Conservation (phyloP, 2,329 filamentous ascomycete genomes). For the Calonectria fujianensis region DNA sequence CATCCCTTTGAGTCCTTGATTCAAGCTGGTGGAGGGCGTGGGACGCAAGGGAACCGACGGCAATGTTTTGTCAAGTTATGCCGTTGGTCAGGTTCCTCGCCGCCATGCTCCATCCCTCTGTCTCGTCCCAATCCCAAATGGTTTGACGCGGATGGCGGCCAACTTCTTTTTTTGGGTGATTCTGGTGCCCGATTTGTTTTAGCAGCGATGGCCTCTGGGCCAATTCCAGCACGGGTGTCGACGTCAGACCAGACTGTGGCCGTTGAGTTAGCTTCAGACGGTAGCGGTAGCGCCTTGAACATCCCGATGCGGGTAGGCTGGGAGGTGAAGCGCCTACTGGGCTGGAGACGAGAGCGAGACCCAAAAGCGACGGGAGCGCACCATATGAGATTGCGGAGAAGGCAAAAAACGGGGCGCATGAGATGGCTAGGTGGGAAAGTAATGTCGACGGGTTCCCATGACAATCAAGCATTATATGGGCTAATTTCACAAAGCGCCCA, state of each 20-base stretch:
- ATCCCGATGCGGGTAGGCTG: not conserved
- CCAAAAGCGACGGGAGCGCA: conserved; percentile 21
- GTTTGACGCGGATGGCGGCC: conserved; percentile 31
- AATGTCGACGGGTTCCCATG: conserved; percentile 25
- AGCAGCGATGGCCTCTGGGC: conserved; percentile 27
- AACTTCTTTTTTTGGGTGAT: conserved; percentile 26
- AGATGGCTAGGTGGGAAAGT: conserved; percentile 6
- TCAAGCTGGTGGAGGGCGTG: conserved; percentile 7
- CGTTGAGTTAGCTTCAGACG: conserved; percentile 38
- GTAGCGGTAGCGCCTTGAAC: conserved; percentile 25
- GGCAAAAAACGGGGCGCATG: conserved; percentile 33
- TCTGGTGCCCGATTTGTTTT: conserved; percentile 34
- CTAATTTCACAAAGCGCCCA: conserved; percentile 37
- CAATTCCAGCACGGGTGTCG: conserved; percentile 30
- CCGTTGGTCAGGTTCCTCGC: conserved; percentile 12
- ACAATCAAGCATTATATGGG: conserved; percentile 34
- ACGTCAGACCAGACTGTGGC: conserved; percentile 34
- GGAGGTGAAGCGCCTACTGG: conserved; percentile 14
- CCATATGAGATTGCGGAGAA: conserved; percentile 36
- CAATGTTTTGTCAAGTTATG: not conserved
- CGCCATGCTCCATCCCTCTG: conserved; percentile 14
- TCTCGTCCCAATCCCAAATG: conserved; percentile 21
- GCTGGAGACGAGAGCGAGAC: not conserved
- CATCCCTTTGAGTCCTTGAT: conserved; percentile 18
- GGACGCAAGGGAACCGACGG: conserved; percentile 16